phyloP scores from a whole-genome alignment of 352 stramenopile genomes.

The Peronospora destructor region DNA sequence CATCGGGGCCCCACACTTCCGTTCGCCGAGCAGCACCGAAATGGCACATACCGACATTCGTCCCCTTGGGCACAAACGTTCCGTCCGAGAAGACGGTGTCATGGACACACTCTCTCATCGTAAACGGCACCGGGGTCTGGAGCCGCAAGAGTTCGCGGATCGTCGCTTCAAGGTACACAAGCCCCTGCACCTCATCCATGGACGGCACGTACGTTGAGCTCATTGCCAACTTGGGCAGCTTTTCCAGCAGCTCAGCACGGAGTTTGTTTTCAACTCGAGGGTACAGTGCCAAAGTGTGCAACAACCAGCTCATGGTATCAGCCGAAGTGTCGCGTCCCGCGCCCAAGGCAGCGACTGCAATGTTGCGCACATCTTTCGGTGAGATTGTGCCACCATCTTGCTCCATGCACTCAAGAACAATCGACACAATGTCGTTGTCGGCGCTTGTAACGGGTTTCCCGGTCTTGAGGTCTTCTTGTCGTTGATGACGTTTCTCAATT shows the following conservation, averaged over 20 bases:
- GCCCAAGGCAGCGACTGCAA: constrained; percentile 57
- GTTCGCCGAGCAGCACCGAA: constrained; percentile 45
- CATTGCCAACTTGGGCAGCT: constrained; percentile 29
- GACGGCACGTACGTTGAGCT: constrained; percentile 26
- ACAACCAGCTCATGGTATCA: constrained; percentile 50
- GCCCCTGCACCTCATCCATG: constrained; percentile 38
- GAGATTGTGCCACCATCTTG: constrained; percentile 22
- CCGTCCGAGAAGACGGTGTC: constrained; percentile 59
- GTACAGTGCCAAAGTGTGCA: constrained; percentile 54
- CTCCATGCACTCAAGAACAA: constrained; percentile 29
- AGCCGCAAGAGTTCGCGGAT: constrained; percentile 61
- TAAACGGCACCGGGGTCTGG: constrained; percentile 39
- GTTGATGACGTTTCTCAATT: constrained; percentile 19
- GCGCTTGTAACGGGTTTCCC: constrained; percentile 6
- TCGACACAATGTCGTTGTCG: constrained; percentile 28
- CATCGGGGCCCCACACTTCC: constrained; percentile 59
- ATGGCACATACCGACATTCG: constrained; percentile 38
- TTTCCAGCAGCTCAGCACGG: constrained; percentile 34
- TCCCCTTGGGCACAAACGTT: constrained; percentile 51
- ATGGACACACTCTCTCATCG: constrained; percentile 26
- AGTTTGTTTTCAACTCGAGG: constrained; percentile 38
- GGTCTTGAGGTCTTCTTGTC: constrained; percentile 10
- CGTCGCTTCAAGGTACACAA: constrained; percentile 56
- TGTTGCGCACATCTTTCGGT: constrained; percentile 44
- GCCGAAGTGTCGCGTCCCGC: constrained; percentile 60